Evolutionary conservation across 1,284 basidiomycete species (phyloP).

Genomic region (Butyriboletus appendiculatus): DNA sequence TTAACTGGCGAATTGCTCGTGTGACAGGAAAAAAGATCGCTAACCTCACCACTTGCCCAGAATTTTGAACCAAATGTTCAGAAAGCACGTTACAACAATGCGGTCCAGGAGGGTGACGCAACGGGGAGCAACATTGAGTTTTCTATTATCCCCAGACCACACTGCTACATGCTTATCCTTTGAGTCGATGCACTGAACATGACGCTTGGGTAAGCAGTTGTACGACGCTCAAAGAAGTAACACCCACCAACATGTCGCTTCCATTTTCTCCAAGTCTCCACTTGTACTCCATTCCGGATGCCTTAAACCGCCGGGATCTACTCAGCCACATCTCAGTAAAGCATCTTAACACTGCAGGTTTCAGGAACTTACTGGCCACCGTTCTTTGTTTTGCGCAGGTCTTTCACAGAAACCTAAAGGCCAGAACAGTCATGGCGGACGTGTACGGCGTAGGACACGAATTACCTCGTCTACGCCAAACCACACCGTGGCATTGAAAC

Average conservation of each 20-base stretch:
- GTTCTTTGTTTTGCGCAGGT: conserved; percentile 53
- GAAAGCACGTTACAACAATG: conserved; percentile 54
- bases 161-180: conserved; percentile 49
- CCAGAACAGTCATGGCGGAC: background rate
- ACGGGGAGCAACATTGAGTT: conserved; percentile 42
- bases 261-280: conserved; percentile 55
- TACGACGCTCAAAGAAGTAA: background rate
- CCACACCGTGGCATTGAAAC: conserved; percentile 44
- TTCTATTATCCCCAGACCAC: conserved; percentile 45
- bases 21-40: background rate
- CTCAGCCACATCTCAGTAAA: conserved; percentile 4
- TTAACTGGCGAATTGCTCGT: background rate
- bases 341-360: background rate
- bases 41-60: conserved; percentile 42
- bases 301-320: conserved; percentile 59
- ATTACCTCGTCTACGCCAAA: conserved; percentile 53
- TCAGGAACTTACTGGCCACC: conserved; percentile 47
- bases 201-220: background rate
- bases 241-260: conserved; percentile 48
- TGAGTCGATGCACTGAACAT: conserved; percentile 51
- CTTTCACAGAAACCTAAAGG: conserved; percentile 45
- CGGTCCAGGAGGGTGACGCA: conserved; percentile 49
- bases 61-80: conserved; percentile 54
- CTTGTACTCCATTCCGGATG: conserved; percentile 52
- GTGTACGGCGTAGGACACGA: background rate